phyloP scores from a whole-genome alignment of 2,329 filamentous ascomycete species.

The Fusarium goolgardi region DNA sequence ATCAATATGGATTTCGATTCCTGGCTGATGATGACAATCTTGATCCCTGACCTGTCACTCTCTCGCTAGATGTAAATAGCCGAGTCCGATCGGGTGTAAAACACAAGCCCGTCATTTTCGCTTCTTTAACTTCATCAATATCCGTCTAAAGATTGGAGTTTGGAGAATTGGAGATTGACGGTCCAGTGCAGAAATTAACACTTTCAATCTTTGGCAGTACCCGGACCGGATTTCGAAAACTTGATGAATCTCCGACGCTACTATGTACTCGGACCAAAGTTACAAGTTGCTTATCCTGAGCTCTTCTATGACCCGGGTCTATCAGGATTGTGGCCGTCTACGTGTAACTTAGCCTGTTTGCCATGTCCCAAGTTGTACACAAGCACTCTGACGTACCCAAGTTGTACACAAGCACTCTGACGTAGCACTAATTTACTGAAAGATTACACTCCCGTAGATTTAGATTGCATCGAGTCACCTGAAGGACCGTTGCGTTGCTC shows the following conservation, averaged over 20 bases:
- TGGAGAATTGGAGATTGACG: slow-evolving; percentile 26
- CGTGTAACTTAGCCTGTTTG: slow-evolving; percentile 3
- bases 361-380: background rate
- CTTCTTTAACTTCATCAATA: slow-evolving; percentile 32
- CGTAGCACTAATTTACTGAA: slow-evolving; percentile 17
- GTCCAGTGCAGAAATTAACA: slow-evolving; percentile 10
- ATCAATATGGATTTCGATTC: slow-evolving; percentile 29
- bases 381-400: slow-evolving; percentile 10
- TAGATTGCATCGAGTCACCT: slow-evolving; percentile 28
- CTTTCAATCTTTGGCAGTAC: slow-evolving; percentile 20
- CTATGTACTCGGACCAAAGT: slow-evolving; percentile 19
- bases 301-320: background rate
- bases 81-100: slow-evolving; percentile 44
- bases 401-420: slow-evolving; percentile 3
- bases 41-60: slow-evolving; percentile 30
- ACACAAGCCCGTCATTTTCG: slow-evolving; percentile 38
- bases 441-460: slow-evolving; percentile 16
- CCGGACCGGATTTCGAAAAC: slow-evolving; percentile 8
- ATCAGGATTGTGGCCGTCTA: background rate
- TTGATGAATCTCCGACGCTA: slow-evolving; percentile 13
- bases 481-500: slow-evolving; percentile 13
- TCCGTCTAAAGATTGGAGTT: slow-evolving; percentile 12
- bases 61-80: slow-evolving; percentile 27
- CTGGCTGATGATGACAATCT: slow-evolving; percentile 35
- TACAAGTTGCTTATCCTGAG: slow-evolving; percentile 18